Conservation (phyloP, 208 protist species). For the Crithidia bombi region DNA sequence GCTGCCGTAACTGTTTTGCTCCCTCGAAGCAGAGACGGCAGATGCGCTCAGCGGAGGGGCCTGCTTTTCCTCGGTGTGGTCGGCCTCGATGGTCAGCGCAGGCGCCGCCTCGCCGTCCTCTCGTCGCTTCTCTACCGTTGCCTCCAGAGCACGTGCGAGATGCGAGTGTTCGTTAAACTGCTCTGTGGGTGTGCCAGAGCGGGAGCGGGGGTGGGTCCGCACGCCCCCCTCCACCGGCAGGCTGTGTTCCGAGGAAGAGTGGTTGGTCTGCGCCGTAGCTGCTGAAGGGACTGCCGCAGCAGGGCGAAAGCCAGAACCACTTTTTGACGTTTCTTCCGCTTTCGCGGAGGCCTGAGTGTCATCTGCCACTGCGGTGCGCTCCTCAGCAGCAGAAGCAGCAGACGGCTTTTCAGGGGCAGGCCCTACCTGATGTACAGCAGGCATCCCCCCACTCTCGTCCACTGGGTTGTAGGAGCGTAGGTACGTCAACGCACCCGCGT, state of each 20-base stretch:
- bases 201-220: background rate
- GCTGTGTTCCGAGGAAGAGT: conserved; percentile 23
- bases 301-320: background rate
- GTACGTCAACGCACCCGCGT: conserved; percentile 26
- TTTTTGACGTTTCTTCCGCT: background rate
- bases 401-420: background rate
- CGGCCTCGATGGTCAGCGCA: background rate
- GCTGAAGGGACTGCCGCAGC: background rate
- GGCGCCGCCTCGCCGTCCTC: background rate
- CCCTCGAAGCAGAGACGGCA: background rate
- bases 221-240: conserved; percentile 20
- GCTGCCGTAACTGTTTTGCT: background rate
- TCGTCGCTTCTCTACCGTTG: background rate
- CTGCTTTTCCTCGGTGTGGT: conserved; percentile 5
- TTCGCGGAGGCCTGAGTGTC: background rate
- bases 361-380: background rate
- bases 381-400: background rate
- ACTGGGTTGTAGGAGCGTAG: conserved; percentile 22
- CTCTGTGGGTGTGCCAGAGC: background rate
- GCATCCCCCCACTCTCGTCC: background rate
- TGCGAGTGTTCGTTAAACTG: background rate
- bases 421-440: background rate
- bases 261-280: background rate
- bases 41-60: background rate
- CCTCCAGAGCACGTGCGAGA: background rate